These are phyloP conservation scores for Endocalyx cinctus DNA, from an alignment of 2,329 filamentous ascomycete species.

Conservation along the genomic window DNA sequence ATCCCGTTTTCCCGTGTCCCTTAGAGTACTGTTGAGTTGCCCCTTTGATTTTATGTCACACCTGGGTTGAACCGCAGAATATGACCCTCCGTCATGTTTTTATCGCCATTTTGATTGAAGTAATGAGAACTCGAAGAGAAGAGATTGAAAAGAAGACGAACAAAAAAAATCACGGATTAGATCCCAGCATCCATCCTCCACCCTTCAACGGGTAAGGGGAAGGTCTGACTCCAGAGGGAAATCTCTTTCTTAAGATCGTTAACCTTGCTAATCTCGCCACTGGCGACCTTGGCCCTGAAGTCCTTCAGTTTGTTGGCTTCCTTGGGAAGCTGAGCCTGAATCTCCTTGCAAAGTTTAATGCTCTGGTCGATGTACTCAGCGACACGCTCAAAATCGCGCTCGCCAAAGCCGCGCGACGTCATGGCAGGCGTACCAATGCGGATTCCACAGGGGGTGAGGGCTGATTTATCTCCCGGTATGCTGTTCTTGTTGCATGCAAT, in stretches of 20 bases:
- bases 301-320: slow-evolving; percentile 99
- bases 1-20: slow-evolving; percentile 13
- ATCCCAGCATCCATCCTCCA: slow-evolving; percentile 59
- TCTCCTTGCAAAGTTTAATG: slow-evolving; percentile 85
- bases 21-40: slow-evolving; percentile 29
- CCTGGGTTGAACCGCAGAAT: slow-evolving; percentile 30
- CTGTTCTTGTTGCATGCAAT: slow-evolving; percentile 99
- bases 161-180: slow-evolving; percentile 30
- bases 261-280: slow-evolving; percentile 76
- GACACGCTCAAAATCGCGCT: slow-evolving; percentile 87
- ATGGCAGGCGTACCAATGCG: slow-evolving; percentile 97
- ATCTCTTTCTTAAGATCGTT: slow-evolving; percentile 86
- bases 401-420: slow-evolving; percentile 91
- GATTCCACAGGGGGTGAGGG: slow-evolving; percentile 88
- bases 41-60: slow-evolving; percentile 17
- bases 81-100: no score
- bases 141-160: slow-evolving; percentile 8
- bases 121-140: slow-evolving; percentile 5
- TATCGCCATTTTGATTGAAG: no score
- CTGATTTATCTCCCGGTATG: slow-evolving; percentile 95
- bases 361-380: slow-evolving; percentile 82
- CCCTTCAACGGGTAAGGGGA: slow-evolving; percentile 85
- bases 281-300: slow-evolving; percentile 89
- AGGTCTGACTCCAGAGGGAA: slow-evolving; percentile 75
- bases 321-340: slow-evolving; percentile 83